Evolutionary conservation across 2,329 filamentous ascomycete species (phyloP), one percentile per base, ranked within the genome.

Genomic region (Boeremia exigua): DNA sequence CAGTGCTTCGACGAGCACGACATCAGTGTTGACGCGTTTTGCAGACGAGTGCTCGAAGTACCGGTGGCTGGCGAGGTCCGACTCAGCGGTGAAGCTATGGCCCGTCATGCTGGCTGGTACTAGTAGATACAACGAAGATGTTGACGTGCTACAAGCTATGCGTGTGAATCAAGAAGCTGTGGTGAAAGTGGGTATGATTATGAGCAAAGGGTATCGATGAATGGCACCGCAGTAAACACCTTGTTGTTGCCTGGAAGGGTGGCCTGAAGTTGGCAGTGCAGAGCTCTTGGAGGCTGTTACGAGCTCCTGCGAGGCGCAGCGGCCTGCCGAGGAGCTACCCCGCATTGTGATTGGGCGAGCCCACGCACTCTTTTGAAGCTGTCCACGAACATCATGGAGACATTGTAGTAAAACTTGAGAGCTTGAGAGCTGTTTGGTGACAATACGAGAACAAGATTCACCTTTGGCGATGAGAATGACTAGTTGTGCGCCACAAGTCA

Each of bases 41-140:
- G 59, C 78, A 39, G 76, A 74, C 23, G 78, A 76, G 58, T 81
- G 78, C 43, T 80, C 71, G 64, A 79, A 78, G 67, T 75, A 81
- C 17, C 71, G 70, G 54, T 70, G 69, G 32, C 70, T 63, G 17
- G 75, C 68, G 53, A 76, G 68, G 63, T 79, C 78, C 48, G 70
- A 69, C 39, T 66, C 59, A 46, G 58, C 36, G 48, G 49, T 57
- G 65, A 62, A 58, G 62, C 53, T 63, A 47, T 61, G 60, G 48
- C 67, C 70, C 34, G 68, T 72, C 69, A 72, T 70, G 56, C 30
- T 55, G 39, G 32, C 40, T 44, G 37, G 30, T 47, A 17, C 8
- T 38, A 27, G 8, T 14, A 40, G 52, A 28, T 33, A 36, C 38
- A 56, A 50, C 4, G 43, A 37, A 5, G 15, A 34, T 36, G 25